phyloP scores from a whole-genome alignment of 1,284 basidiomycete genomes.

The Trametes polyzona region DNA sequence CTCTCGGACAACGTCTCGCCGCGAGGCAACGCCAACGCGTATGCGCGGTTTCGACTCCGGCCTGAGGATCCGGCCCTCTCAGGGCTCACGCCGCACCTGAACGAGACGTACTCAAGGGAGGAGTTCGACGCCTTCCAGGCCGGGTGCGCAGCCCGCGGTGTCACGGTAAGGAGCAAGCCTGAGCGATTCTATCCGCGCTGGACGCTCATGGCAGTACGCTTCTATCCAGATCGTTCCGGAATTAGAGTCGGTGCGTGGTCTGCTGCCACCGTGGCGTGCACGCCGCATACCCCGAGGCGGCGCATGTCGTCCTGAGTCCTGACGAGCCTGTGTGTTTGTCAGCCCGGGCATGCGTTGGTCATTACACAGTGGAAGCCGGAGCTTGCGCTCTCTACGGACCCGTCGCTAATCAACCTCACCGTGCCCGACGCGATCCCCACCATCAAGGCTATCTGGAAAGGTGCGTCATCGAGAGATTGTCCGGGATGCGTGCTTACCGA shows the following conservation, averaged over 20 bases:
- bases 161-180: constrained; percentile 34
- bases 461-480: constrained; percentile 4
- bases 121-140: constrained; percentile 40
- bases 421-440: constrained; percentile 32
- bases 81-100: constrained; percentile 36
- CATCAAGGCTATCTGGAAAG: constrained; percentile 32
- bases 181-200: too few species aligned
- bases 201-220: too few species aligned
- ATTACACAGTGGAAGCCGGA: constrained; percentile 44
- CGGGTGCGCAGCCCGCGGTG: constrained; percentile 38
- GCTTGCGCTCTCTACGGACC: constrained; percentile 35
- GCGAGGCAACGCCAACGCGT: constrained; percentile 27
- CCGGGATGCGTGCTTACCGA: not conserved
- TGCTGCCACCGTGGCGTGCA: not conserved
- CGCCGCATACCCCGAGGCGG: too few species aligned
- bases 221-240: constrained; percentile 39
- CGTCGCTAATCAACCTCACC: constrained; percentile 38
- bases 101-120: constrained; percentile 39
- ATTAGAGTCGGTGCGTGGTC: constrained; percentile 34
- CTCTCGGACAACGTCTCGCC: constrained; percentile 33
- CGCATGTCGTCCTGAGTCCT: not conserved
- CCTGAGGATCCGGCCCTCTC: constrained; percentile 35
- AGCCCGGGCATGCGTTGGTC: constrained; percentile 42
- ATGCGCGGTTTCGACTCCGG: constrained; percentile 40
- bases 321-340: constrained; percentile 1